Evolutionary conservation across 345 rosid genomes (phyloP), one percentile per base, ranked within the genome.

Genomic region (Noccaea bulbosa): DNA sequence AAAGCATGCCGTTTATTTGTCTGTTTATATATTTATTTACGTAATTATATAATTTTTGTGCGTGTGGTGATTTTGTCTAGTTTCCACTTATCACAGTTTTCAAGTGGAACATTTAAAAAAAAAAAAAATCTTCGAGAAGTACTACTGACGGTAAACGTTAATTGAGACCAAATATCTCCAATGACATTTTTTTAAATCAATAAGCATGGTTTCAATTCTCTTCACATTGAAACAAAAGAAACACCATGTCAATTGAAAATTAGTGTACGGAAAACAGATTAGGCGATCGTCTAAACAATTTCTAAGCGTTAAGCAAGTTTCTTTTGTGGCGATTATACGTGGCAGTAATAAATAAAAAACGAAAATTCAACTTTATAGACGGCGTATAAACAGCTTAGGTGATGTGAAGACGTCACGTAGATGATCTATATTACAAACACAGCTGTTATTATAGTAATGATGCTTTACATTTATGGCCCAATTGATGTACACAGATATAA

Each of bases 41-140:
- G 20, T 37, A 16, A 11, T 43, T 61, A 9, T 41, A 52, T 61
- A 67, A 38, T 30, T 30, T 68, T 12, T 55, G 70, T 45, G 63
- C 69, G 78, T 46, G 65, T 62, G 65, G 74, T 61, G 69, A 61
- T 67, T 67, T 53, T 45, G 59, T 69, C 59, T 68, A 62, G 74
- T 75, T 67, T 68, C 65, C 74, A 69, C 74, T 54, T 75, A 68
- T 37, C 53, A 45, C 58, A 51, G 46, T 52, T 53, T 45, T 62
- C 44, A 54, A 45, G 33, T 54, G 59, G 59, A 62, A 60, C 24
- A 34, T 51, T 41, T 49, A 33, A 32, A 49, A 39, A 70, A 33
- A 32, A 49, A 39, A 70, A 7, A 14, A 38, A 16, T 56, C 12
- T 30, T 64, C 58, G 43, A 65, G 71, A 73, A 65, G n/a, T 40